These are phyloP conservation scores for Hymenoscyphus occultus DNA, from an alignment of 2,329 filamentous ascomycete genomes.

Conservation along the genomic window DNA sequence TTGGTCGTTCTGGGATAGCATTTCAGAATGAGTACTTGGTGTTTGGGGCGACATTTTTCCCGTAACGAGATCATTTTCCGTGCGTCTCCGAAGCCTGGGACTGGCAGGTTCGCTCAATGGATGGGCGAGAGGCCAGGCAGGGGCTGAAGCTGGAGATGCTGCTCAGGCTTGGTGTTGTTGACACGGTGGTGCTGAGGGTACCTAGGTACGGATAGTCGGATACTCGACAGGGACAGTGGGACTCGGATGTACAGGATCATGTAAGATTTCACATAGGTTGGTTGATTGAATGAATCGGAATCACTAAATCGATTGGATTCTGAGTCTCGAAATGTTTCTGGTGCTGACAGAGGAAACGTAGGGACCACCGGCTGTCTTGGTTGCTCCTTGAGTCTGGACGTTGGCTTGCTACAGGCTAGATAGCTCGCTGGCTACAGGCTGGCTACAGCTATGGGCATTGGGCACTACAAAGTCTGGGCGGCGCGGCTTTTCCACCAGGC, in stretches of 20 bases:
- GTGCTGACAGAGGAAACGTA: background rate
- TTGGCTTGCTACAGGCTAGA: too few species aligned
- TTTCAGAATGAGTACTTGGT: constrained; percentile 93
- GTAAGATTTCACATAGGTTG: background rate
- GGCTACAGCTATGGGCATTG: too few species aligned
- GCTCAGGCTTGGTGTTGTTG: background rate
- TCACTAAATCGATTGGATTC: background rate
- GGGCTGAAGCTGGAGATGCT: background rate
- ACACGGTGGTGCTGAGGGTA: background rate
- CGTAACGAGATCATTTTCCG: constrained; percentile 59
- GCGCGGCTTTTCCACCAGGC: too few species aligned
- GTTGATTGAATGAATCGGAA: background rate
- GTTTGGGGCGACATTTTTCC: constrained; percentile 80
- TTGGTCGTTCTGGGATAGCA: constrained; percentile 94
- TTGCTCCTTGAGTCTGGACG: too few species aligned
- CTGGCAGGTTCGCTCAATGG: constrained; percentile 7
- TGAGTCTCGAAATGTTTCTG: constrained; percentile 1
- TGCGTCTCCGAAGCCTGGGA: constrained; percentile 1
- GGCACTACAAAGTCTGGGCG: too few species aligned
- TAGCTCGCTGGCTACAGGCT: too few species aligned
- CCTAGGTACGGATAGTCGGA: background rate
- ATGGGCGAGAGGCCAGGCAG: background rate
- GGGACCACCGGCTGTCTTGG: too few species aligned
- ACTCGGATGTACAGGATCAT: background rate
- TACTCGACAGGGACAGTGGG: background rate